A percentile compares a stretch with the other conserved stretches of the same genome.
These are phyloP conservation scores for Cenchrus fungigraminus DNA, from an alignment of 176 grass and related monocot species.

Conservation along the genomic window DNA sequence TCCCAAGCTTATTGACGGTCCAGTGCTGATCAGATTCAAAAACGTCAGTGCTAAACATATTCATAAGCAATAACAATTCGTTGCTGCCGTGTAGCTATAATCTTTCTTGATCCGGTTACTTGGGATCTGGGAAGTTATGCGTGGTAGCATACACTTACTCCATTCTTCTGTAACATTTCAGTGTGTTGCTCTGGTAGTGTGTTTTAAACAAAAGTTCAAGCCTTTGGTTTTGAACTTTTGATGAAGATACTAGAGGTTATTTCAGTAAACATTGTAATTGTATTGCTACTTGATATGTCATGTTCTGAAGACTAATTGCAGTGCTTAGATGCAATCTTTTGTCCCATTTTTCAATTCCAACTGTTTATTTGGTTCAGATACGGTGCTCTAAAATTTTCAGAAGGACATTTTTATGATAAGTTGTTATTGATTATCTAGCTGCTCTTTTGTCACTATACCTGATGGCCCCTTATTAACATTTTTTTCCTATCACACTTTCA, in stretches of 20 bases:
- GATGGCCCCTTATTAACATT: not conserved
- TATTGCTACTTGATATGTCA: not conserved
- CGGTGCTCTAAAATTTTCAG: not conserved
- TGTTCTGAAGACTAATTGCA: not conserved
- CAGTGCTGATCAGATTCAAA: slow-evolving; percentile 56
- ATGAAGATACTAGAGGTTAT: not conserved
- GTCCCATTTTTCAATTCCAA: not conserved
- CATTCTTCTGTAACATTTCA: not conserved
- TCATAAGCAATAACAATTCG: slow-evolving; percentile 60
- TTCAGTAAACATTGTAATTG: not conserved
- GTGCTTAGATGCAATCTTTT: not conserved
- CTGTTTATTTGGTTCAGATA: not conserved
- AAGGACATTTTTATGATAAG: not conserved
- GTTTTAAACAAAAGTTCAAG: too few relatives aligned
- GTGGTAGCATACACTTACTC: slow-evolving; percentile 37
- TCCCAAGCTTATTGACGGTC: slow-evolving; percentile 62
- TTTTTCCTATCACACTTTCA: not conserved
- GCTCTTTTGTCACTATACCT: not conserved
- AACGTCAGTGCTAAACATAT: slow-evolving; percentile 62
- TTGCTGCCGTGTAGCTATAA: slow-evolving; percentile 37
- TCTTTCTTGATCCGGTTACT: slow-evolving; percentile 28
- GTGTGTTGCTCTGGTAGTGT: not conserved
- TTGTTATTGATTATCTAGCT: too few relatives aligned
- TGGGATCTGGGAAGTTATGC: slow-evolving; percentile 49
- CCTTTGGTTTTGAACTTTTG: not conserved